Conservation (phyloP, 2,329 filamentous ascomycete species). For the Phialocephala sp. region DNA sequence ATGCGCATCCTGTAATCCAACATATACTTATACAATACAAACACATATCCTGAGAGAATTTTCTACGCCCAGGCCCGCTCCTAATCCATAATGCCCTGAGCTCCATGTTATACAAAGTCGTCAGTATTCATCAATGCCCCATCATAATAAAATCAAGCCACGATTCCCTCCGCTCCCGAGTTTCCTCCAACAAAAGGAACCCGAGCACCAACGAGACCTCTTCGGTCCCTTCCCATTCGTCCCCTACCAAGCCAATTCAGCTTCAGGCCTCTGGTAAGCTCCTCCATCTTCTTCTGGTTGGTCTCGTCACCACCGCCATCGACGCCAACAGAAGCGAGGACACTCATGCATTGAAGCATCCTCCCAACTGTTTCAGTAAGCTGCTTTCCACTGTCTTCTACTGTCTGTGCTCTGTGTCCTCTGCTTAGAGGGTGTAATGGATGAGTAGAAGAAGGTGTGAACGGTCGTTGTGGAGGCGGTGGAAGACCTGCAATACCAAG, state of each 20-base stretch:
- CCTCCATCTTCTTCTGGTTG: slow-evolving; percentile 78
- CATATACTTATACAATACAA: slow-evolving; percentile 4
- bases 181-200: slow-evolving; percentile 29
- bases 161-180: slow-evolving; percentile 11
- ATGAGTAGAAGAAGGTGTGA: slow-evolving; percentile 40
- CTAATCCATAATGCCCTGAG: neutral
- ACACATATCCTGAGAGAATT: neutral
- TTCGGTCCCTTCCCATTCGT: slow-evolving; percentile 83
- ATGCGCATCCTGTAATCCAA: neutral
- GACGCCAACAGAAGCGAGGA: slow-evolving; percentile 74
- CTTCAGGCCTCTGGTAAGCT: slow-evolving; percentile 86
- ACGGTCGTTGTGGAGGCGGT: slow-evolving; percentile 38
- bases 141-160: slow-evolving; percentile 6
- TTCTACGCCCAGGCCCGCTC: neutral
- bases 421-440: slow-evolving; percentile 31
- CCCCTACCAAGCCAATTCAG: slow-evolving; percentile 96
- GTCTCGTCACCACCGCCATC: slow-evolving; percentile 61
- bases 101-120: neutral
- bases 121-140: neutral
- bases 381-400: slow-evolving; percentile 71
- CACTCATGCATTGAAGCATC: slow-evolving; percentile 95
- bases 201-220: slow-evolving; percentile 73
- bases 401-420: slow-evolving; percentile 48
- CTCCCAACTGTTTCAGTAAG: slow-evolving; percentile 93
- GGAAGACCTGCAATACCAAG: slow-evolving; percentile 37